A percentile compares a stretch with the other conserved stretches of the same genome.
Conservation (phyloP, 2,329 filamentous ascomycete species). For the Hypoxylon sp. region DNA sequence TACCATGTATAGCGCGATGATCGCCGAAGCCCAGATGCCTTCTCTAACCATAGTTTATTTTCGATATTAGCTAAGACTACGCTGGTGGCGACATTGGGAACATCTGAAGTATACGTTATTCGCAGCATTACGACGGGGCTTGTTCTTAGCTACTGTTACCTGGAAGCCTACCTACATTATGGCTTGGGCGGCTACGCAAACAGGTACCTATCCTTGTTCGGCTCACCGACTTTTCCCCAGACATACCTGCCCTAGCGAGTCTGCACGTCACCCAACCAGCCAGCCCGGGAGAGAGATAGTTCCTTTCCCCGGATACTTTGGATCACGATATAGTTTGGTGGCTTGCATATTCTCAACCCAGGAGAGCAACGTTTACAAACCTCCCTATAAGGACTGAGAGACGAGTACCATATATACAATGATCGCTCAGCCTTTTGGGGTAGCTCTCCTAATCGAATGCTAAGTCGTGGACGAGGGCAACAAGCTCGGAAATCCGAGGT, state of each 20-base stretch:
- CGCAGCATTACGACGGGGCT: constrained; percentile 25
- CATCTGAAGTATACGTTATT: constrained; percentile 21
- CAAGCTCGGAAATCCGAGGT: constrained; percentile 21
- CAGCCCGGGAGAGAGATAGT: constrained; percentile 32
- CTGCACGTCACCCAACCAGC: constrained; percentile 43
- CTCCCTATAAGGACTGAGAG: constrained; percentile 9
- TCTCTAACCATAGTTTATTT: constrained; percentile 12
- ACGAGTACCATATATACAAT: constrained; percentile 7
- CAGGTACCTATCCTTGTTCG: constrained; percentile 39
- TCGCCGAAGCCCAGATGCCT: constrained; percentile 23
- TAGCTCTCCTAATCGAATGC: constrained; percentile 8
- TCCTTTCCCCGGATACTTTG: constrained; percentile 39
- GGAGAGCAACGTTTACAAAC: constrained; percentile 9
- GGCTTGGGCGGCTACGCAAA: constrained; percentile 38
- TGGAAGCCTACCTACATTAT: constrained; percentile 21
- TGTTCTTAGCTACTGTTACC: constrained; percentile 19
- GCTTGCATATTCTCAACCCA: constrained; percentile 36
- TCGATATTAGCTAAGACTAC: constrained; percentile 21
- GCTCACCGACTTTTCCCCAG: constrained; percentile 51
- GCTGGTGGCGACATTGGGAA: constrained; percentile 32
- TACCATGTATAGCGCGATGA: constrained; percentile 25
- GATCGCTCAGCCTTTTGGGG: neutral
- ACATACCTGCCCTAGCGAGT: constrained; percentile 36
- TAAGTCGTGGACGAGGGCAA: constrained; percentile 14
- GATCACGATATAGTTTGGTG: constrained; percentile 33